Conservation (phyloP, 2,329 filamentous ascomycete genomes). For the Penicillium brasilianum region DNA sequence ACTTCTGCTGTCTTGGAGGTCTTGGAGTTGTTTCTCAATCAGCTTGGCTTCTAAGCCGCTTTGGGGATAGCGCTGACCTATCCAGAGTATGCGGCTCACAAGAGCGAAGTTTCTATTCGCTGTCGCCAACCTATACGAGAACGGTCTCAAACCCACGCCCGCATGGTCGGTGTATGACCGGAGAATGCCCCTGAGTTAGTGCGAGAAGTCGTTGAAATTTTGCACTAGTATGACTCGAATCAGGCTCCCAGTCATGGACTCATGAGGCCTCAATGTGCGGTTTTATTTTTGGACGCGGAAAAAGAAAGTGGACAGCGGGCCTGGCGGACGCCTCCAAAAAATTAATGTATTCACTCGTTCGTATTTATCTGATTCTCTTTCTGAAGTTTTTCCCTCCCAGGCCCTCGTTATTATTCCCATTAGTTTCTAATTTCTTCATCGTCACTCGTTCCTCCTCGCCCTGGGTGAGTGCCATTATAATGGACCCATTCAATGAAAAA, state of each 20-base stretch:
- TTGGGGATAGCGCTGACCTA: conserved; percentile 8
- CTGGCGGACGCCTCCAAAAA: not conserved
- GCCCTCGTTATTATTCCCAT: not conserved
- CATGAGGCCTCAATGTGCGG: not conserved
- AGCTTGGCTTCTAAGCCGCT: not conserved
- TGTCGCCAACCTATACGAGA: not conserved
- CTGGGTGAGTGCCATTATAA: conserved; percentile 6
- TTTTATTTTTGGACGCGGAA: conserved; percentile 1
- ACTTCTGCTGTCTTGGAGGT: conserved; percentile 11
- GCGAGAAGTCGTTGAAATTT: not conserved
- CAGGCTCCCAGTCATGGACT: not conserved
- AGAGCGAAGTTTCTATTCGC: not conserved
- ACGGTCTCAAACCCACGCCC: conserved; percentile 2
- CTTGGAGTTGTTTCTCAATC: not conserved
- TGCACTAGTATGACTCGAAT: not conserved
- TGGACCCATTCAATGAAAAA: conserved; percentile 18
- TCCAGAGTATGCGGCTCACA: conserved; percentile 13
- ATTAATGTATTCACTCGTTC: not conserved
- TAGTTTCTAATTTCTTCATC: not conserved
- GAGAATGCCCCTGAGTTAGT: conserved; percentile 10
- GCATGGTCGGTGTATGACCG: conserved; percentile 3
- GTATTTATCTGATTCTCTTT: not conserved
- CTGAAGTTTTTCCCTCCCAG: not conserved
- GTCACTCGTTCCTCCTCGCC: conserved; percentile 1
- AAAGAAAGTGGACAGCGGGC: not conserved